Conservation (phyloP, 768 basidiomycete species). For the Termitomyces sp. region DNA sequence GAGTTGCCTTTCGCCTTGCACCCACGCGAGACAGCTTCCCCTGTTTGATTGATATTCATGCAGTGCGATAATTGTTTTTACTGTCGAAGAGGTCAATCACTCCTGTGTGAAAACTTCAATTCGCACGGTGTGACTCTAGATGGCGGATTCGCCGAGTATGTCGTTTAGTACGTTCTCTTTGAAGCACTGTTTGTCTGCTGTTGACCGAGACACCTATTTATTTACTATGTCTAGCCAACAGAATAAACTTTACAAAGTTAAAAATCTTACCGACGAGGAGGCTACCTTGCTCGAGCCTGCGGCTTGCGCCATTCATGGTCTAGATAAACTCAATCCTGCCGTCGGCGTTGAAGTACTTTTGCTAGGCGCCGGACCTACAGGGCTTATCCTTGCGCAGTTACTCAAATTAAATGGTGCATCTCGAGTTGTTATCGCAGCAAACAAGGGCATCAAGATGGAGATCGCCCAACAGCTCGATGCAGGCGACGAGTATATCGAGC, state of each 20-base stretch:
- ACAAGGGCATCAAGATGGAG: conserved; percentile 89
- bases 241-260: conserved; percentile 80
- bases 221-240: conserved; percentile 26
- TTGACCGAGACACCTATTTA: background rate
- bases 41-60: too few relatives aligned
- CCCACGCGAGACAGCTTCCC: conserved; percentile 1
- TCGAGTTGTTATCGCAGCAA: conserved; percentile 78
- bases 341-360: conserved; percentile 83
- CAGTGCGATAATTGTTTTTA: conserved; percentile 85
- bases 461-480: conserved; percentile 76
- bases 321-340: conserved; percentile 79
- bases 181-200: background rate
- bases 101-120: conserved; percentile 83
- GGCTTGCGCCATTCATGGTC: conserved; percentile 87
- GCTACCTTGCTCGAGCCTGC: conserved; percentile 87
- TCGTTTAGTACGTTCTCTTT: conserved; percentile 57
- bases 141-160: conserved; percentile 89
- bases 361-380: conserved; percentile 86
- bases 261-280: conserved; percentile 84
- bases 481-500: conserved; percentile 81
- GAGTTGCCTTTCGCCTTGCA: conserved; percentile 5
- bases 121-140: conserved; percentile 75
- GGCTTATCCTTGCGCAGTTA: conserved; percentile 85
- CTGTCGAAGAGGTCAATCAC: conserved; percentile 77
- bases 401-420: conserved; percentile 83